A percentile compares a stretch with the other conserved stretches of the same genome.
These are phyloP conservation scores for Asparagopsis taxiformis DNA, from an alignment of 31 red algal genomes.

Conservation along the genomic window DNA sequence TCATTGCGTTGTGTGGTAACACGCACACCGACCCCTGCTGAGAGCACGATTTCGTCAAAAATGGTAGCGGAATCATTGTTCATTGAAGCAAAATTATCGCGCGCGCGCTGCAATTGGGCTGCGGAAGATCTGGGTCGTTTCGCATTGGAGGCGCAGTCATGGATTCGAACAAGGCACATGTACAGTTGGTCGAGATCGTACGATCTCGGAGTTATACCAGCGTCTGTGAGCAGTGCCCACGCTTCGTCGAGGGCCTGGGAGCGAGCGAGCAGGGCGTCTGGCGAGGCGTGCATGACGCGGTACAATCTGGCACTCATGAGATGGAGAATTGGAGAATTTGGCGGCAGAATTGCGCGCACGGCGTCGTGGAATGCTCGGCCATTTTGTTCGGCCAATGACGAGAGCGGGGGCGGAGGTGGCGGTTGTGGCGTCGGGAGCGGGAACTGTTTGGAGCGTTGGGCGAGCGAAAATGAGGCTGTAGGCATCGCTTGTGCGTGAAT, in stretches of 20 bases:
- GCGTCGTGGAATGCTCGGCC: not conserved
- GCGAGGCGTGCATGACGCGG: not conserved
- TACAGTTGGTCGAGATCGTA: not conserved
- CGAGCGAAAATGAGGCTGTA: not conserved
- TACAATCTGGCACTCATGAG: not conserved
- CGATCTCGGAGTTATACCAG: not conserved
- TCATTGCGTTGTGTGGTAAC: constrained; percentile 1
- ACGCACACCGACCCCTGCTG: constrained; percentile 31
- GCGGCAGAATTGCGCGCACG: not conserved
- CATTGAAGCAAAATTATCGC: constrained; percentile 14
- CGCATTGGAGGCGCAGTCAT: not conserved
- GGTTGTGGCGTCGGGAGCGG: not conserved
- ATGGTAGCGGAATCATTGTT: constrained; percentile 38
- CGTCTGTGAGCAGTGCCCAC: not conserved
- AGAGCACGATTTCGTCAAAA: constrained; percentile 33
- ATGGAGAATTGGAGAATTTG: not conserved
- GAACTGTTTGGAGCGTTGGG: not conserved
- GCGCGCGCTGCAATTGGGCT: not conserved
- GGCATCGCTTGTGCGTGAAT: too few species aligned
- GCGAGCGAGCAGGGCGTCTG: not conserved
- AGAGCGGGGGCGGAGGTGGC: not conserved
- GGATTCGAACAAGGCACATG: not conserved
- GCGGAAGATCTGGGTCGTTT: not conserved
- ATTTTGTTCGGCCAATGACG: not conserved
- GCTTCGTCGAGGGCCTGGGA: not conserved